A percentile compares a stretch with the other conserved stretches of the same genome.
Evolutionary conservation across 768 basidiomycete genomes (phyloP).

Genomic region (Leucosporidium creatinivorum): DNA sequence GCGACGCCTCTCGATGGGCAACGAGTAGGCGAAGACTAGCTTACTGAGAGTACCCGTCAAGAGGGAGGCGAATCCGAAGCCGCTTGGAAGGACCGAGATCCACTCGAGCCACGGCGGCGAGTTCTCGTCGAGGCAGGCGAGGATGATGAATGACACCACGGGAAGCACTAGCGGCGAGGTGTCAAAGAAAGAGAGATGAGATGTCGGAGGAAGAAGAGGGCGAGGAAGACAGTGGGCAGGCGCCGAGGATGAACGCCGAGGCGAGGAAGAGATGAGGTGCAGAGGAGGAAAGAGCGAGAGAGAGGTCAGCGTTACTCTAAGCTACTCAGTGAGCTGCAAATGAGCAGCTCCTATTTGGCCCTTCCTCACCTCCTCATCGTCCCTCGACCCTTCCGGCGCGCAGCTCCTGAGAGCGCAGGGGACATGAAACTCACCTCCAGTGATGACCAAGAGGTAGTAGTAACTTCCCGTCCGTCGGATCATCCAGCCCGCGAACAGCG

Average conservation of each 20-base stretch:
- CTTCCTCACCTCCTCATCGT: too few relatives aligned
- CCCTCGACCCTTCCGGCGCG: too few relatives aligned
- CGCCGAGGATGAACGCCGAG: too few relatives aligned
- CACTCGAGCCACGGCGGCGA: constrained; percentile 36
- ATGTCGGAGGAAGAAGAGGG: too few relatives aligned
- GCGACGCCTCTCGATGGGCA: too few relatives aligned
- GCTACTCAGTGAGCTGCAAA: too few relatives aligned
- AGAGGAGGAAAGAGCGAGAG: too few relatives aligned
- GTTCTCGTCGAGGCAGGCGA: constrained; percentile 60
- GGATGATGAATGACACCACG: constrained; percentile 53
- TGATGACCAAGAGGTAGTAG: constrained; percentile 62
- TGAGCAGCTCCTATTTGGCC: too few relatives aligned
- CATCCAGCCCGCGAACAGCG: constrained; percentile 78
- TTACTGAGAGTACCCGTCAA: constrained; percentile 23
- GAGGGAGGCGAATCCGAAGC: constrained; percentile 26
- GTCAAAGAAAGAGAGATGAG: too few relatives aligned
- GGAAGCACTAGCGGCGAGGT: constrained; percentile 41
- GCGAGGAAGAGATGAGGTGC: too few relatives aligned
- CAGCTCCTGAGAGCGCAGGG: constrained; percentile 62
- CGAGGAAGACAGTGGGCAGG: too few relatives aligned
- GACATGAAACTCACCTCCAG: constrained; percentile 54
- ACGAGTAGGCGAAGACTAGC: not conserved
- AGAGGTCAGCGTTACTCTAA: too few relatives aligned
- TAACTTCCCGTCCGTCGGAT: constrained; percentile 64
- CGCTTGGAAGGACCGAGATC: constrained; percentile 28